A percentile compares a stretch with the other conserved stretches of the same genome.
Conservation (phyloP, 2,329 filamentous ascomycete genomes). For the Colletotrichum lentis region DNA sequence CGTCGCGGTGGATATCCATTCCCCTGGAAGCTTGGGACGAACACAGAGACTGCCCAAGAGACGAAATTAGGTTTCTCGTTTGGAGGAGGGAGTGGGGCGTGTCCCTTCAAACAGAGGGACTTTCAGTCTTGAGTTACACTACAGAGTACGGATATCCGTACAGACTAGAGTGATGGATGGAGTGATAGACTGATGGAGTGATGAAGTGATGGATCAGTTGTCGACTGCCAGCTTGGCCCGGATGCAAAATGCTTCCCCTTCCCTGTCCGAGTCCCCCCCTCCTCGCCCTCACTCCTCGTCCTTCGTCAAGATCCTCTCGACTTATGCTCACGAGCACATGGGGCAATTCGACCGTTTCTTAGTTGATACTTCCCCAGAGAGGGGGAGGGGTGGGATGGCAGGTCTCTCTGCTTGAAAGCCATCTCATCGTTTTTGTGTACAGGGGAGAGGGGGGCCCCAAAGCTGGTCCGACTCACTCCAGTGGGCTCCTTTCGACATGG, state of each 20-base stretch:
- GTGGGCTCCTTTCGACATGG: background rate
- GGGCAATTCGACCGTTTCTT: too few relatives aligned
- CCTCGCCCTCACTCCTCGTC: too few relatives aligned
- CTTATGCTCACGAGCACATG: too few relatives aligned
- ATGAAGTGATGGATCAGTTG: conserved; percentile 20
- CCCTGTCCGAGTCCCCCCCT: background rate
- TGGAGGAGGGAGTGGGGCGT: conserved; percentile 13
- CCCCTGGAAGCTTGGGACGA: conserved; percentile 14
- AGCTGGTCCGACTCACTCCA: background rate
- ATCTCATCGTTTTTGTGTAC: background rate
- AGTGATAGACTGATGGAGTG: too few relatives aligned
- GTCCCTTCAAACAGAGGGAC: too few relatives aligned
- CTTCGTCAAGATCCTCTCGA: too few relatives aligned
- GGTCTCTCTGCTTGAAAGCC: background rate
- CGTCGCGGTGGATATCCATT: conserved; percentile 18
- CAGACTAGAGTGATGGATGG: conserved; percentile 7
- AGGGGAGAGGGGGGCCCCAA: too few relatives aligned
- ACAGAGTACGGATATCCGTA: too few relatives aligned
- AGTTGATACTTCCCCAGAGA: too few relatives aligned
- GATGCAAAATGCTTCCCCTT: conserved; percentile 27
- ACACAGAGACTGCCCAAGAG: background rate
- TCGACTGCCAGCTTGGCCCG: conserved; percentile 23
- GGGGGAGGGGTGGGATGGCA: too few relatives aligned
- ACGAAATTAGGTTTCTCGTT: conserved; percentile 27
- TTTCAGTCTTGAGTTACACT: too few relatives aligned